Conservation (phyloP, 495 filamentous ascomycete genomes). For the Aeminium ludgeri region DNA sequence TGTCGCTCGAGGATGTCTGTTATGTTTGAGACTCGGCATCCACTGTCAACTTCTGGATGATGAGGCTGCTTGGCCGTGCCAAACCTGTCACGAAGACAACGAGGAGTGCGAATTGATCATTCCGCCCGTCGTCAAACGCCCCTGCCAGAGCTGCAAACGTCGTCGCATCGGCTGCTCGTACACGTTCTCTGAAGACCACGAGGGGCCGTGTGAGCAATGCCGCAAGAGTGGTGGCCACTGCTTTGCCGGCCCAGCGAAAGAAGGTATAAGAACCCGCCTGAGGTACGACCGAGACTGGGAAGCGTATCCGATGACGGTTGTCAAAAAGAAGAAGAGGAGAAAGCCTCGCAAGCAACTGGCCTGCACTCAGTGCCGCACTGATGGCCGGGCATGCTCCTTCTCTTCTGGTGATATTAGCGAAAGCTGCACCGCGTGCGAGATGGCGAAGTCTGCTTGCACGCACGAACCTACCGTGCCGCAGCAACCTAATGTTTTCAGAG, state of each 20-base stretch:
- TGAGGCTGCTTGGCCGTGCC: constrained; percentile 15
- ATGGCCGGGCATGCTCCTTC: constrained; percentile 8
- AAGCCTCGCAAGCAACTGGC: constrained; percentile 4
- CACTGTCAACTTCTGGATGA: constrained; percentile 17
- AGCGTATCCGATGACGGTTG: neutral
- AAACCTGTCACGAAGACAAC: constrained; percentile 12
- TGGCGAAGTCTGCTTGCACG: constrained; percentile 3
- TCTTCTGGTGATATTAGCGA: neutral
- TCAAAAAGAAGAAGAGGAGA: neutral
- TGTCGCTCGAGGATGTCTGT: constrained; percentile 15
- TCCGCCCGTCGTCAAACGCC: constrained; percentile 12
- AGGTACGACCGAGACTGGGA: constrained; percentile 6
- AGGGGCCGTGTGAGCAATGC: constrained; percentile 16
- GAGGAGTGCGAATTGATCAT: constrained; percentile 17
- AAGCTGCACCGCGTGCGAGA: constrained; percentile 6
- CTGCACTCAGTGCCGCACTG: constrained; percentile 10
- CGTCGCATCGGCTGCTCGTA: constrained; percentile 15
- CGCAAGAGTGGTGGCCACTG: constrained; percentile 11
- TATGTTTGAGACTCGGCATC: constrained; percentile 11
- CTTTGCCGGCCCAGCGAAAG: constrained; percentile 16
- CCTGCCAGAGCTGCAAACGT: constrained; percentile 17
- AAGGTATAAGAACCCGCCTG: constrained; percentile 3
- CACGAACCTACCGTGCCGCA: neutral
- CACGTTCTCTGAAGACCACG: constrained; percentile 7
- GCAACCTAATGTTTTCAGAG: neutral